phyloP scores from a whole-genome alignment of 1,284 basidiomycete genomes.

The Mycosarcoma mackinlayi region DNA sequence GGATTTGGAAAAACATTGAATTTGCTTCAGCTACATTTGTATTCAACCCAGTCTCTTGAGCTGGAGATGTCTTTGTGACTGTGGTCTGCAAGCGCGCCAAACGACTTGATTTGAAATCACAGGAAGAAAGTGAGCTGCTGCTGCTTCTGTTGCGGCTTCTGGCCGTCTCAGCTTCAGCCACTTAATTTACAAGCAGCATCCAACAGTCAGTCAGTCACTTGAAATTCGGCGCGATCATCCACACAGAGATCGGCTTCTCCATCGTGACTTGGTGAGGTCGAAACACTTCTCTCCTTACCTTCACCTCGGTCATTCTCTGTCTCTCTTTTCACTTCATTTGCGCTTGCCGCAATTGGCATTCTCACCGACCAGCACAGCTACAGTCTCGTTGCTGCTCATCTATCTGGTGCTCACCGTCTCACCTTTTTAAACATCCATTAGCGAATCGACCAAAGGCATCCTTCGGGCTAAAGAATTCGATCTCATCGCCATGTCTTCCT shows the following conservation, averaged over 20 bases:
- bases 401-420: background rate
- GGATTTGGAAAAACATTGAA: conserved; percentile 2
- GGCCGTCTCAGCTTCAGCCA: conserved; percentile 23
- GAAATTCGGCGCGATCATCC: conserved; percentile 39
- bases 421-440: too few species aligned
- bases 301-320: conserved; percentile 13
- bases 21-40: background rate
- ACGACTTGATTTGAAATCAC: conserved; percentile 41
- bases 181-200: too few species aligned
- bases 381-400: too few species aligned
- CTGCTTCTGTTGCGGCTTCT: conserved; percentile 1
- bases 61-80: background rate
- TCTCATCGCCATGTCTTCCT: conserved; percentile 28
- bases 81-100: conserved; percentile 5
- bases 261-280: background rate
- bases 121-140: conserved; percentile 8
- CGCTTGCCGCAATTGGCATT: too few species aligned
- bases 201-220: background rate
- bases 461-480: background rate
- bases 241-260: background rate
- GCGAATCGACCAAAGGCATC: conserved; percentile 1
- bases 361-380: too few species aligned
- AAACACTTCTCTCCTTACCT: conserved; percentile 9
- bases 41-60: background rate
- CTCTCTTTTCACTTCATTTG: background rate